phyloP scores from a whole-genome alignment of 2,329 filamentous ascomycete species.

The Ambrosiella cleistominuta region DNA sequence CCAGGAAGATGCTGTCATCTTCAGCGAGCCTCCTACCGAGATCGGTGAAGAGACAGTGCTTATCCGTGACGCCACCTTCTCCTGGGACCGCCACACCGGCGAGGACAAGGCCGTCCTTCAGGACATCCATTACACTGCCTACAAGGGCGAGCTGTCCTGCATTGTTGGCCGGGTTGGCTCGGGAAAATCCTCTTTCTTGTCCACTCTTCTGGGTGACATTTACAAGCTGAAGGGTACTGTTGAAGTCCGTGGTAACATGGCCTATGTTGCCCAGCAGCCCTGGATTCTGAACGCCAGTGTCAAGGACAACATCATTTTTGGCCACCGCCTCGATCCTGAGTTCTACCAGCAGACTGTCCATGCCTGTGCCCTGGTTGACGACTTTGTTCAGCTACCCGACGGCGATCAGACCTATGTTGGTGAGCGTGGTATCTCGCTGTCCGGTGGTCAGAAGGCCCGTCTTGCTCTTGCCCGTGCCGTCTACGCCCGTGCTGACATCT shows the following conservation, averaged over 20 bases:
- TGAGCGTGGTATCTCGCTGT: constrained; percentile 88
- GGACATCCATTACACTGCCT: constrained; percentile 73
- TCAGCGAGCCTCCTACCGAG: constrained; percentile 53
- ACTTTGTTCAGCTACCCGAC: constrained; percentile 83
- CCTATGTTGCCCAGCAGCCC: constrained; percentile 80
- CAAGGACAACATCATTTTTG: constrained; percentile 92
- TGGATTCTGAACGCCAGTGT: constrained; percentile 99
- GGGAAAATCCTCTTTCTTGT: constrained; percentile 85
- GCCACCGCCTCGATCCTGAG: constrained; percentile 76
- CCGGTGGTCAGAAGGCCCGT: constrained; percentile 88
- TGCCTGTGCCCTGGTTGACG: constrained; percentile 77
- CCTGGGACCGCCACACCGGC: constrained; percentile 74
- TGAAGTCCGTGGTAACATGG: constrained; percentile 61
- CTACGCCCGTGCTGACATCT: constrained; percentile 91
- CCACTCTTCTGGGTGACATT: constrained; percentile 74
- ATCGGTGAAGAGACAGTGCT: constrained; percentile 71
- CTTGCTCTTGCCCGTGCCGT: constrained; percentile 84
- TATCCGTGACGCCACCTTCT: constrained; percentile 74
- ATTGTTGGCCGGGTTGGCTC: constrained; percentile 86
- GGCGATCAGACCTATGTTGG: constrained; percentile 94
- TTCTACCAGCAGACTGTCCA: constrained; percentile 90
- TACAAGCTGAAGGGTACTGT: constrained; percentile 81
- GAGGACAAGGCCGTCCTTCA: constrained; percentile 53
- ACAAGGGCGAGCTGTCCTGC: constrained; percentile 85
- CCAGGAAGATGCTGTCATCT: constrained; percentile 62